These are phyloP conservation scores for Pascua sp. DNA, from an alignment of 1,284 basidiomycete genomes.

Conservation along the genomic window DNA sequence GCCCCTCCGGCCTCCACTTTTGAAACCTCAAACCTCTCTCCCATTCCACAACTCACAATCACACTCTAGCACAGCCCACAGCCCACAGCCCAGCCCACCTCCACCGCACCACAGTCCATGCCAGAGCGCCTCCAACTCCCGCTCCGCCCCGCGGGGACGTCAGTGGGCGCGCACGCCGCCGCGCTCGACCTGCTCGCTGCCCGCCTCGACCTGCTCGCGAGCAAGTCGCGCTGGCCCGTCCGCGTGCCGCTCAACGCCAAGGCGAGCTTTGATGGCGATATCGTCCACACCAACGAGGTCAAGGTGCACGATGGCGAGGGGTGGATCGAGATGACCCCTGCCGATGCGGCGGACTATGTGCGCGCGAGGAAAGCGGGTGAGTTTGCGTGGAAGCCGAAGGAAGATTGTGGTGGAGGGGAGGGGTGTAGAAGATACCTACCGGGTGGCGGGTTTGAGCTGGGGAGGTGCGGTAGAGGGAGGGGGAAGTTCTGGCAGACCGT, in stretches of 20 bases:
- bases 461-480: not conserved
- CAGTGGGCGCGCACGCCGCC: conserved; percentile 27
- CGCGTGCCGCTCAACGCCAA: conserved; percentile 35
- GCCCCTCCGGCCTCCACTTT: no score
- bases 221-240: conserved; percentile 26
- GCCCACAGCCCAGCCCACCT: no score
- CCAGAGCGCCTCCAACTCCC: conserved; percentile 18
- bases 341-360: conserved; percentile 36
- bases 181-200: conserved; percentile 33
- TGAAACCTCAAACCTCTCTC: no score
- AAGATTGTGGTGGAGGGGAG: not conserved
- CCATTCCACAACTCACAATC: no score
- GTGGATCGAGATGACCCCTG: conserved; percentile 43
- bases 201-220: conserved; percentile 20
- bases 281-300: conserved; percentile 35
- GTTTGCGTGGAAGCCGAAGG: not conserved
- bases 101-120: not conserved
- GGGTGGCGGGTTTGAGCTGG: no score
- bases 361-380: conserved; percentile 29
- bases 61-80: no score
- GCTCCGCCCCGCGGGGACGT: conserved; percentile 23
- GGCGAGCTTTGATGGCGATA: conserved; percentile 32
- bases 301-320: conserved; percentile 35
- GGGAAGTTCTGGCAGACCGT: conserved; percentile 18
- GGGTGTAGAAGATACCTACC: no score